Evolutionary conservation across 768 basidiomycete genomes (phyloP).

Genomic region (Floccularia luteovirens): DNA sequence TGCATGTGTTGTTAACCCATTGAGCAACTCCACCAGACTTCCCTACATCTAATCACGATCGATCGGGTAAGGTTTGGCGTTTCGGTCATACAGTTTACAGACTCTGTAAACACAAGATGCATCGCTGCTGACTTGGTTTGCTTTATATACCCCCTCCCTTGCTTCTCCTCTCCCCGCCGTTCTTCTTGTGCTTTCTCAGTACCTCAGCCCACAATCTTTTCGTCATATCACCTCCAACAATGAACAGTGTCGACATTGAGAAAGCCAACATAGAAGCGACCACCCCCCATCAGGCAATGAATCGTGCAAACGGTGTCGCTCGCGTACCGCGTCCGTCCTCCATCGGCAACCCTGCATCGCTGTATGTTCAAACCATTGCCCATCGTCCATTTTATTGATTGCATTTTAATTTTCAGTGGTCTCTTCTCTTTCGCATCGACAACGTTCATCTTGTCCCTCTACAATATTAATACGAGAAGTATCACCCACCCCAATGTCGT

Average conservation of each 20-base stretch:
- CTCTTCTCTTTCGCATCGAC: slow-evolving; percentile 82
- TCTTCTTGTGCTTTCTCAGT: not conserved
- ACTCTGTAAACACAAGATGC: too few species aligned
- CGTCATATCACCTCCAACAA: not conserved
- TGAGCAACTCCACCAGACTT: too few species aligned
- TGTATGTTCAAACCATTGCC: slow-evolving; percentile 25
- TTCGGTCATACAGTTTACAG: too few species aligned
- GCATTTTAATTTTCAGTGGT: slow-evolving; percentile 34
- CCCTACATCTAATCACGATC: too few species aligned
- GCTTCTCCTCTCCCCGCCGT: too few species aligned
- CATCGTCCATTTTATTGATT: not conserved
- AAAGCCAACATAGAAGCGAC: slow-evolving; percentile 24
- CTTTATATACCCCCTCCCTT: too few species aligned
- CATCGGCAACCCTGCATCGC: slow-evolving; percentile 55
- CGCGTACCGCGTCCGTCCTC: not conserved
- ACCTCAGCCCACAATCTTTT: not conserved
- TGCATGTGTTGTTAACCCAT: too few species aligned
- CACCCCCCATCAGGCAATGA: slow-evolving; percentile 15
- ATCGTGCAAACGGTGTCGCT: too few species aligned
- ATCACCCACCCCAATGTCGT: slow-evolving; percentile 59
- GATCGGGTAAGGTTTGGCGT: too few species aligned
- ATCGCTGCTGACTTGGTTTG: too few species aligned
- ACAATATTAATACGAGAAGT: slow-evolving; percentile 52
- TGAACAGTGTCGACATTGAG: slow-evolving; percentile 15
- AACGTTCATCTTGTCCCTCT: slow-evolving; percentile 71